Percentiles rank a stretch among this genome's conserved stretches.
phyloP scores from a whole-genome alignment of 768 basidiomycete genomes.

The Russula compacta region DNA sequence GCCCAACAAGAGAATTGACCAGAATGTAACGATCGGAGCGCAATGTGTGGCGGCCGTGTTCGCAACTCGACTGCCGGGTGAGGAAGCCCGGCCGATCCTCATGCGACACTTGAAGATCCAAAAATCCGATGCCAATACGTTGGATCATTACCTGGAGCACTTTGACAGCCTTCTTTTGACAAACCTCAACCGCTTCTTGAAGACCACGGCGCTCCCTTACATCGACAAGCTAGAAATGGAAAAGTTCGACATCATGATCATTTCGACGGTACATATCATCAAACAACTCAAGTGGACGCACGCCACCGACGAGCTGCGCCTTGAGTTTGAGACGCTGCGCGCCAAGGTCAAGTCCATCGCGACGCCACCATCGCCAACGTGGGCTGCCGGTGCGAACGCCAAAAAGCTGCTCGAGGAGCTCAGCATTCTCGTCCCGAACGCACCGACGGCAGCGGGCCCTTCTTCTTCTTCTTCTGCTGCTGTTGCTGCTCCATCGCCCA shows the following conservation, averaged over 20 bases:
- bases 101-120: not conserved
- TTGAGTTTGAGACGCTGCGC: not conserved
- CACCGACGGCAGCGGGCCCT: too few relatives aligned
- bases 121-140: rapidly evolving
- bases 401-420: not conserved
- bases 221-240: not conserved
- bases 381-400: not conserved
- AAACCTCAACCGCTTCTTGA: conserved; percentile 5
- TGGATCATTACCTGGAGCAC: not conserved
- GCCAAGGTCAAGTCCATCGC: not conserved
- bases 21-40: not conserved
- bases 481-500: too few relatives aligned
- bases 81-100: not conserved
- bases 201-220: not conserved
- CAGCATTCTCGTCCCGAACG: not conserved
- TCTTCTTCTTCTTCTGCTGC: too few relatives aligned
- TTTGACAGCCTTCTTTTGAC: not conserved
- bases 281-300: not conserved
- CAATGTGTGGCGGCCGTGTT: not conserved
- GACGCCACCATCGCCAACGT: too few relatives aligned
- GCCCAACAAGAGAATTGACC: not conserved
- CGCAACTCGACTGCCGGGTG: not conserved
- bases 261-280: not conserved
- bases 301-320: not conserved
- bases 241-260: not conserved